Conservation (phyloP, 805 yeast species). For the Kuraishia molischiana region DNA sequence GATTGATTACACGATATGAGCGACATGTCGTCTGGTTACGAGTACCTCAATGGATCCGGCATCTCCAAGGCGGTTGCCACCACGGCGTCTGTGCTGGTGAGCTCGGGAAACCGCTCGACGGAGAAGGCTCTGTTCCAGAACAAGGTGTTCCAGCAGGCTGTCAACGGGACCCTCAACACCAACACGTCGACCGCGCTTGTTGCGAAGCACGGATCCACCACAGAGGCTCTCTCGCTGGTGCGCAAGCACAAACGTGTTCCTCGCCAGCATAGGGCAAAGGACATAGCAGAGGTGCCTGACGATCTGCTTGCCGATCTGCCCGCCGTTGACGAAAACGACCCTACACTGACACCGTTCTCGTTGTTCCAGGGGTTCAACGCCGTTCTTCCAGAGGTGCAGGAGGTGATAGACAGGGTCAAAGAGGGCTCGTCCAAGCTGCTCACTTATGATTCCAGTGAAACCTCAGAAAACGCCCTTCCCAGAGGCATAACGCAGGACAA, state of each 20-base stretch:
- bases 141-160: slow-evolving; percentile 30
- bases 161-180: slow-evolving; percentile 30
- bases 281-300: slow-evolving; percentile 47
- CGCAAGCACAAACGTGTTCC: slow-evolving; percentile 7
- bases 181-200: slow-evolving; percentile 16
- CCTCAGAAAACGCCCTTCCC: slow-evolving; percentile 18
- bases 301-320: slow-evolving; percentile 52
- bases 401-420: slow-evolving; percentile 20
- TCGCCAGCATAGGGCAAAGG: slow-evolving; percentile 17
- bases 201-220: slow-evolving; percentile 9
- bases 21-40: too few species aligned
- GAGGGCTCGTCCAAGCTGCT: slow-evolving; percentile 11
- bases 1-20: too few species aligned
- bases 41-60: slow-evolving; percentile 5
- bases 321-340: slow-evolving; percentile 7
- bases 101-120: slow-evolving; percentile 11
- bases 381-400: slow-evolving; percentile 39
- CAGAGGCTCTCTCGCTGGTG: slow-evolving; percentile 7
- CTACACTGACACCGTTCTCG: slow-evolving; percentile 26
- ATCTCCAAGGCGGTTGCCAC: slow-evolving; percentile 40
- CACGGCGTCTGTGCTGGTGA: slow-evolving; percentile 37
- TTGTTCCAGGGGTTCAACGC: slow-evolving; percentile 66
- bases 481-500: slow-evolving; percentile 29
- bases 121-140: slow-evolving; percentile 12
- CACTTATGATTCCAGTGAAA: slow-evolving; percentile 5